A percentile compares a stretch with the other conserved stretches of the same genome.
Evolutionary conservation across 2,329 filamentous ascomycete species (phyloP).

Genomic region (Pestalotiopsis fici): DNA sequence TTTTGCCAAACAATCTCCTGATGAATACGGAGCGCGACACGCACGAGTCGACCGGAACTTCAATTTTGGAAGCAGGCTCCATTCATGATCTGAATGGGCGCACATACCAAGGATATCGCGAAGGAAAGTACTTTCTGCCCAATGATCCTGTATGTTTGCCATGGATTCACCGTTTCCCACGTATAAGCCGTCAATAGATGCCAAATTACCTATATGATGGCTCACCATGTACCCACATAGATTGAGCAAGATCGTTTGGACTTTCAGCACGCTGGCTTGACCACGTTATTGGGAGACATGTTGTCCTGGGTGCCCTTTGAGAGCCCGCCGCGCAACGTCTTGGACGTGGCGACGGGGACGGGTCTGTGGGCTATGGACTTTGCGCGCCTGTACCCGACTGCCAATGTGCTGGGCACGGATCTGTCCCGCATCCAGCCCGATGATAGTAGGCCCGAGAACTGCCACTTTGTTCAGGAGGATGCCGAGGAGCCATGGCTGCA

Average conservation of each 20-base stretch:
- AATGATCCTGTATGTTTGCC: slow-evolving; percentile 1
- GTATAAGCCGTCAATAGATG: too few species aligned
- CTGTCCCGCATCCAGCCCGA: slow-evolving; percentile 5
- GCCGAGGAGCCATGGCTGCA: slow-evolving; percentile 4
- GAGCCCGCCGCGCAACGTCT: background rate
- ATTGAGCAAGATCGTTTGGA: slow-evolving; percentile 6
- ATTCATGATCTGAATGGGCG: background rate
- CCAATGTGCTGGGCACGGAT: slow-evolving; percentile 4
- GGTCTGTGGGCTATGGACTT: slow-evolving; percentile 9
- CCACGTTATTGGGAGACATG: background rate
- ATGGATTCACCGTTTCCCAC: background rate
- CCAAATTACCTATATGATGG: too few species aligned
- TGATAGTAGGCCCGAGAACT: background rate
- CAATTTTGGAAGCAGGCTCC: slow-evolving; percentile 1
- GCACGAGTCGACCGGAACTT: background rate
- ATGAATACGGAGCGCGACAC: background rate
- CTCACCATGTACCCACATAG: background rate
- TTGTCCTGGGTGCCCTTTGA: slow-evolving; percentile 2
- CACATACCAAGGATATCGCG: slow-evolving; percentile 1
- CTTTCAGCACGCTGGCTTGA: slow-evolving; percentile 5
- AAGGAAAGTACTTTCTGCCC: slow-evolving; percentile 7
- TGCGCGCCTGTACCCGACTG: background rate
- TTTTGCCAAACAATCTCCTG: background rate
- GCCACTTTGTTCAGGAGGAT: background rate
- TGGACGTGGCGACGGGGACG: slow-evolving; percentile 6